These are phyloP conservation scores for Hsuehochloa calcarea DNA, from an alignment of 176 grass and related monocot genomes.

Conservation along the genomic window DNA sequence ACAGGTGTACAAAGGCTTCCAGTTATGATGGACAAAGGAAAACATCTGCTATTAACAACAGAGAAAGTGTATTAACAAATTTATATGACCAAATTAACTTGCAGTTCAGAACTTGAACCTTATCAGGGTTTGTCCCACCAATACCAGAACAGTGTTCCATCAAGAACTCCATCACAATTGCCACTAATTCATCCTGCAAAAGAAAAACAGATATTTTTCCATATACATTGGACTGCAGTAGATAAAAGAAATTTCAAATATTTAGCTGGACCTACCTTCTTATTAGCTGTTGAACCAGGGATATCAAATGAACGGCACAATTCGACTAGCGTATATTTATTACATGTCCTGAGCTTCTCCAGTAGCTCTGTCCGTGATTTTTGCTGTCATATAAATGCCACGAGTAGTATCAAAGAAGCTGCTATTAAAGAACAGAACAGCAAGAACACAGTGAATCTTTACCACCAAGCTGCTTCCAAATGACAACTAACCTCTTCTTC, in stretches of 20 bases:
- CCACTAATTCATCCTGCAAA: constrained; percentile 43
- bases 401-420: background rate
- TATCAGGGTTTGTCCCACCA: constrained; percentile 25
- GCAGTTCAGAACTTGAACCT: constrained; percentile 37
- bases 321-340: constrained; percentile 24
- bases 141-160: constrained; percentile 23
- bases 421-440: background rate
- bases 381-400: constrained; percentile 39
- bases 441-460: background rate
- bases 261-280: constrained; percentile 31
- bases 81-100: constrained; percentile 6
- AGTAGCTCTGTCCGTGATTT: constrained; percentile 31
- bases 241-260: constrained; percentile 27
- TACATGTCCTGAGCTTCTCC: constrained; percentile 41
- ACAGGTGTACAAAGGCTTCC: background rate
- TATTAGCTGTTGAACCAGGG: constrained; percentile 39
- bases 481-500: constrained; percentile 35
- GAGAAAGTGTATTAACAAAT: background rate
- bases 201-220: background rate
- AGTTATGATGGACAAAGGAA: constrained; percentile 1
- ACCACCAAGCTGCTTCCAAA: background rate
- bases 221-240: background rate
- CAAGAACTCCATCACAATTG: constrained; percentile 42
- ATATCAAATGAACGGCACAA: constrained; percentile 40
- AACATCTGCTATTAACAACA: constrained; percentile 9